Base-by-base conservation (phyloP, 208 protist species). In the Acanthamoeba quina region DNA sequence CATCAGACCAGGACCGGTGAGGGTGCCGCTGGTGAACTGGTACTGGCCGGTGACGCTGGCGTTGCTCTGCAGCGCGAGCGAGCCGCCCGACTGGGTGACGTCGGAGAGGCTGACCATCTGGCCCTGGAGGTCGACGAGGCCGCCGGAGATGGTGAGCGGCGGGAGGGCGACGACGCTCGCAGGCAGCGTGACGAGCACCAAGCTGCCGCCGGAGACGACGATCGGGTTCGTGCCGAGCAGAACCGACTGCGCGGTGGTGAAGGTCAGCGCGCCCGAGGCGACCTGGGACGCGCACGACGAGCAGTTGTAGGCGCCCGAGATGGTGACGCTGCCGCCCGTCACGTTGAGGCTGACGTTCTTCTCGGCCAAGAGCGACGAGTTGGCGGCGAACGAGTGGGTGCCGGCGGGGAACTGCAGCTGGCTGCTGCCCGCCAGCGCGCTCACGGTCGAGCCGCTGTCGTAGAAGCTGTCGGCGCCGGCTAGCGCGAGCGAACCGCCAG, bases 51-150 rank as follows among this genome's bases (percentile, higher is more conserved):
- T 58, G 64, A 76, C 86, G 41, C 41, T 56, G 15, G 78, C 68
- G 52, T 70, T 92, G 86, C 86, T 92, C 86, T 92, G 37, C 5
- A 92, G 44, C 15, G 49, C 21, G 29, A 92, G 62, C 60, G 34
- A 15, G 86, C 86, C 86, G 41, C 17, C 62, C 11, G 86, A 92
- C 15, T 58, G 86, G 52, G 62, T 92, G 60, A 92, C 52, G 60
- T 34, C 26, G 41, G 56, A 41, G 58, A 91, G 85, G 29, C 5
- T 21, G 58, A 91, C 29, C 85, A 74, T 52, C 64, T 91, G 85
- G 13, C 85, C 85, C 85, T 91, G n/a, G 10, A 91, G 85, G 34
- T 91, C 85, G 85, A 91, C 56, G 19, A 29, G 34, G 31, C 85
- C 56, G 58, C 24, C 11, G 21, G 26, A 7, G 58, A 91, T n/a